Percentiles rank a stretch among this genome's conserved stretches.
Evolutionary conservation across 768 basidiomycete species (phyloP).

Genomic region (Tubosaeta sp.): DNA sequence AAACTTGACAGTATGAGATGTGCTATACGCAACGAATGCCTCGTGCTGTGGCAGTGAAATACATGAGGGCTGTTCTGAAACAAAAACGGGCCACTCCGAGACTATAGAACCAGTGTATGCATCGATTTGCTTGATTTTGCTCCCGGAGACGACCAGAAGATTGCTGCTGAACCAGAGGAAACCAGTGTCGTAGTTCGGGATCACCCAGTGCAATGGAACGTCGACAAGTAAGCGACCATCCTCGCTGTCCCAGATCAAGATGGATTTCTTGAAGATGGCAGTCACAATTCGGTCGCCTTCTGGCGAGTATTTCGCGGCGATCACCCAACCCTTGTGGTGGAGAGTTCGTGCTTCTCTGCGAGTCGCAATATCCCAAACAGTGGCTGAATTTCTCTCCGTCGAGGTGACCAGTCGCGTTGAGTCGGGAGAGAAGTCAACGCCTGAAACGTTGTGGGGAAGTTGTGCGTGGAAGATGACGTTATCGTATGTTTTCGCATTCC

Average conservation of each 20-base stretch:
- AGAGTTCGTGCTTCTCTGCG: neutral
- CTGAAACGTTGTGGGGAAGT: neutral
- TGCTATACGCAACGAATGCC: neutral
- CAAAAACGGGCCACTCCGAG: neutral
- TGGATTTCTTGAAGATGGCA: neutral
- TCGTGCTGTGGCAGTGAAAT: constrained; percentile 1
- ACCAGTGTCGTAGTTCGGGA: neutral
- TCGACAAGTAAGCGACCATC: neutral
- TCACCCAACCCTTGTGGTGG: neutral
- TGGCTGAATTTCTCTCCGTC: fast-evolving
- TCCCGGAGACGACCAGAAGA: neutral
- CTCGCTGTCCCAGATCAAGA: neutral
- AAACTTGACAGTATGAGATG: neutral
- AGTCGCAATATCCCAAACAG: neutral
- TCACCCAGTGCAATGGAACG: neutral
- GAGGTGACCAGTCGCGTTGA: neutral
- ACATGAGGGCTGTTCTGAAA: neutral
- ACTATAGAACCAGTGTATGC: neutral
- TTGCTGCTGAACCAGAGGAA: neutral
- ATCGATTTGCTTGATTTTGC: neutral
- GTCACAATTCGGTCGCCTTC: neutral
- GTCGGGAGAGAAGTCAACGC: constrained; percentile 4
- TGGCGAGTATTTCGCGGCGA: neutral
- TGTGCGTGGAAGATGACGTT: neutral
- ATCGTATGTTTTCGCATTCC: neutral